These are phyloP conservation scores for Tulasnella sp. DNA, from an alignment of 768 basidiomycete genomes.

Conservation along the genomic window DNA sequence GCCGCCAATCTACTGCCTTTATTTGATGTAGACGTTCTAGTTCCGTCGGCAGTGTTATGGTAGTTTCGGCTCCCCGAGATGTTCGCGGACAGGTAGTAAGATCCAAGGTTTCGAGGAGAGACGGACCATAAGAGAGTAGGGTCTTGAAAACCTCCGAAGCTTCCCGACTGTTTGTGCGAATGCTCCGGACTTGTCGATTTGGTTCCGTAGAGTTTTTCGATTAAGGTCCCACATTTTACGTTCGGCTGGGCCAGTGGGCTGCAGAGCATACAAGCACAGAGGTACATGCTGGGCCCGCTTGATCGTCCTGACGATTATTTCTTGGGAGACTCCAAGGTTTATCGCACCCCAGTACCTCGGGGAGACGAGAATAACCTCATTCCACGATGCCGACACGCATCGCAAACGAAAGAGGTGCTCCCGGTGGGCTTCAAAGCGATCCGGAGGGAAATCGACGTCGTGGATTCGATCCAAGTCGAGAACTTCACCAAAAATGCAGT, in stretches of 20 bases:
- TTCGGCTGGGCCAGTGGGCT: background rate
- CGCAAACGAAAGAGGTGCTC: background rate
- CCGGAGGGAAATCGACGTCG: background rate
- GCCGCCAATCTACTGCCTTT: background rate
- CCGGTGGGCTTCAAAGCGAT: background rate
- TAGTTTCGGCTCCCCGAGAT: too few species aligned
- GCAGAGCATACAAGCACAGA: background rate
- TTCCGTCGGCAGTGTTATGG: too few species aligned
- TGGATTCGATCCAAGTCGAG: background rate
- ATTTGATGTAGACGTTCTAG: background rate
- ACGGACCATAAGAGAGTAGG: background rate
- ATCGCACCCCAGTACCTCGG: background rate
- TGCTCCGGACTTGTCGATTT: background rate
- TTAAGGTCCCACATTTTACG: too few species aligned
- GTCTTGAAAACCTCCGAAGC: background rate
- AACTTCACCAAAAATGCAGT: background rate
- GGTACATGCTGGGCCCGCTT: background rate
- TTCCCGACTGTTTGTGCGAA: background rate
- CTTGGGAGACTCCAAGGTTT: background rate
- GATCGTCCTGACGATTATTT: background rate
- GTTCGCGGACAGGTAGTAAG: background rate
- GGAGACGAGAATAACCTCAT: background rate
- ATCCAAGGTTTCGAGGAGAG: background rate
- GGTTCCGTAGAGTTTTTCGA: background rate
- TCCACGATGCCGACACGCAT: background rate